Evolutionary conservation across 139 green algal species (phyloP).

Genomic region (Chlorella sp.): DNA sequence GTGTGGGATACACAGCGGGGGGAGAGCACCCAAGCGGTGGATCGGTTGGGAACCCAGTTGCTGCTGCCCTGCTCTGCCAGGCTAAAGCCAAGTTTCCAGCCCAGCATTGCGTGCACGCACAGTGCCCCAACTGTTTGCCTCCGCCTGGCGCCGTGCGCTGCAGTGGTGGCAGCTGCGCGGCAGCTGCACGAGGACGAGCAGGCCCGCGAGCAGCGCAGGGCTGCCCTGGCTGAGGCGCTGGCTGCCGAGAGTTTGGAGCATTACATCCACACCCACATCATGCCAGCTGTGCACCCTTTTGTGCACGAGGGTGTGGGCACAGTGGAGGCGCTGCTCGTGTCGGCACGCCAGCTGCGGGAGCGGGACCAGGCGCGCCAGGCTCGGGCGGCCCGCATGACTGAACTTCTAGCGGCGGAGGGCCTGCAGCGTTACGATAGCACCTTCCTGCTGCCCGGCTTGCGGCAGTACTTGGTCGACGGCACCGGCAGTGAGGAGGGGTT

Average conservation of each 20-base stretch:
- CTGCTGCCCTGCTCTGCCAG: too few species aligned
- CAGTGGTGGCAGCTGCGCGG: not conserved
- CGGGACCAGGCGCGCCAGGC: not conserved
- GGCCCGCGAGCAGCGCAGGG: too few species aligned
- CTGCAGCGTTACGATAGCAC: too few species aligned
- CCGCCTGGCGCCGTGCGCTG: not conserved
- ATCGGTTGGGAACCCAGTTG: too few species aligned
- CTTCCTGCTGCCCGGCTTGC: not conserved
- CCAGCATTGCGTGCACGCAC: too few species aligned
- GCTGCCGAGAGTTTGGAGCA: not conserved
- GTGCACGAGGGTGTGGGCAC: not conserved
- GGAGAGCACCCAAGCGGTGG: too few species aligned
- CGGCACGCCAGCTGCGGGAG: not conserved
- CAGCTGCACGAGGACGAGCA: not conserved
- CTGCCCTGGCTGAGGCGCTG: too few species aligned
- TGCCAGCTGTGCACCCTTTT: not conserved
- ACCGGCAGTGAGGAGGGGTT: not conserved
- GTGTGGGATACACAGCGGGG: too few species aligned
- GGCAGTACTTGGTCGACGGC: not conserved
- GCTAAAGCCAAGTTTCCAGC: too few species aligned
- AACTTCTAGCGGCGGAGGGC: not conserved
- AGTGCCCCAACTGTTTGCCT: too few species aligned
- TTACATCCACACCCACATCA: not conserved
- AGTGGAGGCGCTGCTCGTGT: not conserved
- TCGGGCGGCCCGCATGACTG: not conserved